Evolutionary conservation across 805 yeast genomes (phyloP), one percentile per base, ranked within the genome.

Genomic region (Candida pseudofarinosa): DNA sequence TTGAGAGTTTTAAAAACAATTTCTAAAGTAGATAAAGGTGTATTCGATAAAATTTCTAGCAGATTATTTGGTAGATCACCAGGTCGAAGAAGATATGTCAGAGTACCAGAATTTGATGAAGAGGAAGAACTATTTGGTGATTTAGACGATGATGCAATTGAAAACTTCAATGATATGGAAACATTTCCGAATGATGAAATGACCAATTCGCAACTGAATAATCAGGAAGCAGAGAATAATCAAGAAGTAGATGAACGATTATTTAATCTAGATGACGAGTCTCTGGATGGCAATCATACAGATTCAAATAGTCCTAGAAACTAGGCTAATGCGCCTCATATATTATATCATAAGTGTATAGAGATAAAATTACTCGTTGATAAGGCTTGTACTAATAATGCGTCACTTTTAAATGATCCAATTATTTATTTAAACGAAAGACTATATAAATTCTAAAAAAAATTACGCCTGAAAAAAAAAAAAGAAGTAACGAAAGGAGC

Each of bases 121-220:
- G 67, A 63, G 33, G 73, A 68, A 35, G 74, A 65, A 44, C 55
- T 69, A 31, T 70, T 69, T 50, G 74, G 73, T 1, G 58, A 60
- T 38, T 68, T 64, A 49, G 62, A 60, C n/a, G 73, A 69, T 36
- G 58, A 67, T 41, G 60, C 59, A 43, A 73, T 68, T 14, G 73
- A 65, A 12, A 74, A 32, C 13, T 13, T n/a, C 34, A n/a, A 13
- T 32, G 34, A 65, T 37, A 41, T 62, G 16, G 63, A 58, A 33
- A 34, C 28, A 16, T 49, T 47, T 32, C 52, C 55, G 10, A 54
- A 53, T 2, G 56, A 54, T 4, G 39, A 37, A 14, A n/a, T 19
- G 3, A 37, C 12, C 17, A 23, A 15, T 8, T n/a, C n/a, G 13
- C 17, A 37, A 23, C n/a, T 15, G 53, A 48, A 15, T 12, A 58